Conservation (phyloP, 495 filamentous ascomycete genomes). For the Cladorrhinum samala region DNA sequence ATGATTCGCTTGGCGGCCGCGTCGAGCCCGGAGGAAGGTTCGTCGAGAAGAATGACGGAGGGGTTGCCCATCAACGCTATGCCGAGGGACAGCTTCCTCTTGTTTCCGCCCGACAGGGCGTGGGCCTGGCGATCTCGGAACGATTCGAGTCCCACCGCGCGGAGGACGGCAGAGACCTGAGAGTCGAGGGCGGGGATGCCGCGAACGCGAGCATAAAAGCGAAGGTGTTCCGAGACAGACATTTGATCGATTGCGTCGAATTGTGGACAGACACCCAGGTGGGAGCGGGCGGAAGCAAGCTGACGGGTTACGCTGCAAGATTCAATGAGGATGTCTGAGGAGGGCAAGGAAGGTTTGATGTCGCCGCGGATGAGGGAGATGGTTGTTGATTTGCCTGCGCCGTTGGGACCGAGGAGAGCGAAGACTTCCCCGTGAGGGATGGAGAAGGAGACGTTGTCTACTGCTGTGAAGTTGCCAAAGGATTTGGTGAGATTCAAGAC, state of each 20-base stretch:
- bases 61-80: slow-evolving; percentile 75
- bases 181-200: slow-evolving; percentile 58
- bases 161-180: slow-evolving; percentile 55
- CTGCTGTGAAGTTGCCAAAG: slow-evolving; percentile 64
- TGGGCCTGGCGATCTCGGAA: slow-evolving; percentile 58
- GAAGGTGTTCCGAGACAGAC: slow-evolving; percentile 64
- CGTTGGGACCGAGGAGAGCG: slow-evolving; percentile 81
- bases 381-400: slow-evolving; percentile 80
- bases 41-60: slow-evolving; percentile 64
- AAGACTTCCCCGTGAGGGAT: slow-evolving; percentile 74
- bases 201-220: slow-evolving; percentile 66
- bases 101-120: slow-evolving; percentile 62
- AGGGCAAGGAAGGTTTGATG: slow-evolving; percentile 50
- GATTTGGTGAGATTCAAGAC: slow-evolving; percentile 71
- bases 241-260: slow-evolving; percentile 65
- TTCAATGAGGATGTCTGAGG: slow-evolving; percentile 70
- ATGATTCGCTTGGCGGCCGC: slow-evolving; percentile 68
- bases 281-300: slow-evolving; percentile 57
- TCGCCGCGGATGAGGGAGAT: slow-evolving; percentile 84
- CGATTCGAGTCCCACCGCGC: slow-evolving; percentile 52
- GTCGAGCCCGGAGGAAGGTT: slow-evolving; percentile 64
- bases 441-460: slow-evolving; percentile 77
- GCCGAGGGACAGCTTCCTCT: slow-evolving; percentile 55
- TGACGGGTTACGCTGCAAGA: slow-evolving; percentile 58
- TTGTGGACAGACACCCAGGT: slow-evolving; percentile 75